Percentiles rank a stretch among this genome's conserved stretches.
Conservation (phyloP, 2,329 filamentous ascomycete genomes). For the Pyricularia pennisetigena region DNA sequence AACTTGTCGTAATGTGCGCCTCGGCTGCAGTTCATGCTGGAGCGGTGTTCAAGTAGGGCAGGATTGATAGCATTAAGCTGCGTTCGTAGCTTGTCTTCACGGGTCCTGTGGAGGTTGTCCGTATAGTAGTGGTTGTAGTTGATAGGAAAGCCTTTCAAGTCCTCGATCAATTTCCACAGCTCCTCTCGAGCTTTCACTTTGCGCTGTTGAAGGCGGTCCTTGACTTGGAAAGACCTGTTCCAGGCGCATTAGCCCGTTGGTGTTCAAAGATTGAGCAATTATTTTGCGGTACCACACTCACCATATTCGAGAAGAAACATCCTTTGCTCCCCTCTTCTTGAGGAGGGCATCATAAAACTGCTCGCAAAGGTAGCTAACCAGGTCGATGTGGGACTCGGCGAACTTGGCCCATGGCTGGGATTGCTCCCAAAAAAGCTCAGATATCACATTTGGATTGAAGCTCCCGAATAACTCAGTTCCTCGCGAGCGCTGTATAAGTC, state of each 20-base stretch:
- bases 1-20: background rate
- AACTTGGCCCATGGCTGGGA: slow-evolving; percentile 18
- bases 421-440: slow-evolving; percentile 22
- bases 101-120: too few species aligned
- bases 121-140: background rate
- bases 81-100: too few species aligned
- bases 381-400: background rate
- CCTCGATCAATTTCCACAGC: too few species aligned
- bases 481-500: slow-evolving; percentile 15
- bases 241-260: too few species aligned
- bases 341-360: background rate
- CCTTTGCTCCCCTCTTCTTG: background rate
- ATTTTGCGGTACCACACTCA: background rate
- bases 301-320: background rate
- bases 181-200: too few species aligned
- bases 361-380: background rate
- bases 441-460: slow-evolving; percentile 23
- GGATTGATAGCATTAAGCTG: too few species aligned
- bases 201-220: too few species aligned
- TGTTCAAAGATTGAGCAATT: too few species aligned
- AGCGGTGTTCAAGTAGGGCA: too few species aligned
- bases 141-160: too few species aligned
- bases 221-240: too few species aligned
- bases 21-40: too few species aligned
- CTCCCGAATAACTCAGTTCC: slow-evolving; percentile 25